Evolutionary conservation across 1,284 basidiomycete species (phyloP), one percentile per base, ranked within the genome.

Genomic region (Trametes sp.): DNA sequence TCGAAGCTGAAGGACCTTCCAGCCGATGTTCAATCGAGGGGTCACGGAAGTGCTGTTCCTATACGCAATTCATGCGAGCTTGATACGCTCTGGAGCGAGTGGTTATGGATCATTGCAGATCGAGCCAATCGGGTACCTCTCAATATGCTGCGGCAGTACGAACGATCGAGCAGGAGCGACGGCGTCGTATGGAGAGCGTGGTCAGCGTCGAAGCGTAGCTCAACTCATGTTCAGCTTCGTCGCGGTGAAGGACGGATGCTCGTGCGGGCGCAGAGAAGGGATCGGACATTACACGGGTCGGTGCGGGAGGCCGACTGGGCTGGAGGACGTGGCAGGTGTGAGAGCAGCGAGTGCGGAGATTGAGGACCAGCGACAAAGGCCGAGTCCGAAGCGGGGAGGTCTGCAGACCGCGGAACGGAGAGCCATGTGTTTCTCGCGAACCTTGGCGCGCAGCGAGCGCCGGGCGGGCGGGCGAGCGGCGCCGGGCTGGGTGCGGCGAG

Each of bases 351-450:
- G 14, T 31, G 48, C 48, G 48, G 42, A 8, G 42, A 45, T 45
- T 45, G 29, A 50, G 48, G 48, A 50, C 4, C 29, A 31, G 48
- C 48, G 48, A 50, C 48, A 29, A 33, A 31, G 28, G 48, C 48
- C 48, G 48, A 50, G 48, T 48, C 46, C 46, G 38, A 42, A 7
- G 21, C 8, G 33, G 48, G 33, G 36, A 35, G 50, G 57, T 46
- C 57, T 59, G 57, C 50, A 59, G 57, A 52, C 49, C 56, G 28
- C 46, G 56, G 38, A n/a, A 41, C 10, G 16, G 38, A n/a, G 16
- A 41, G 38, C 19, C 56, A 50, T 57, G 56, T 50, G 56, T 57
- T 57, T 57, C n/a, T n/a, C n/a, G n/a, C n/a, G n/a, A n/a, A n/a
- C n/a, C n/a, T n/a, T n/a, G n/a, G 38, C 19, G 8, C 6, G 38